These are phyloP conservation scores for Ustanciosporium gigantosporum DNA, from an alignment of 1,284 basidiomycete genomes.

Conservation along the genomic window DNA sequence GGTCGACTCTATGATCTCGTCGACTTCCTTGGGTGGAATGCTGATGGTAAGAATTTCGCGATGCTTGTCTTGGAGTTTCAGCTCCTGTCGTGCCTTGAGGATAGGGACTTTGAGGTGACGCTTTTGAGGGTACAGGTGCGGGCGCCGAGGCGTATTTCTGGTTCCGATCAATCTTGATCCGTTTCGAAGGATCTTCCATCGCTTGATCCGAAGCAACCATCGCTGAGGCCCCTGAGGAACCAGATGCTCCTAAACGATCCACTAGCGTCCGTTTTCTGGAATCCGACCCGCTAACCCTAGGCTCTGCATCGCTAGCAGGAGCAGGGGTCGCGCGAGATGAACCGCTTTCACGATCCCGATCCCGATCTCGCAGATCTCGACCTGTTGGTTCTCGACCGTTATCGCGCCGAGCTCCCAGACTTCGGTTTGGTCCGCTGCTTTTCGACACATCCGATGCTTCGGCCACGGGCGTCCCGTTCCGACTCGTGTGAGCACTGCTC, in stretches of 20 bases:
- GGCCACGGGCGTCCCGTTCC: constrained; percentile 13
- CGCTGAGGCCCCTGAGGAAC: neutral
- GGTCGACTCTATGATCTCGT: too few relatives aligned
- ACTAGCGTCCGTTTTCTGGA: neutral
- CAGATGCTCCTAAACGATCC: neutral
- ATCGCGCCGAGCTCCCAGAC: neutral
- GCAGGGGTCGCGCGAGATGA: neutral
- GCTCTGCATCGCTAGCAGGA: neutral
- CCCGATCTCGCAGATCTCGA: too few relatives aligned
- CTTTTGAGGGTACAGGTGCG: too few relatives aligned
- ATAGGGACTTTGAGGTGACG: too few relatives aligned
- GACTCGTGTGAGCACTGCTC: constrained; percentile 16
- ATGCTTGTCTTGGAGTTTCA: too few relatives aligned
- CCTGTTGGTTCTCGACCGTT: neutral
- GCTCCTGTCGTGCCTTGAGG: too few relatives aligned
- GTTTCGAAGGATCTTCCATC: constrained; percentile 9
- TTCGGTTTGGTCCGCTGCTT: neutral
- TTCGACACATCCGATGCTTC: neutral
- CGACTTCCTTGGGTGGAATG: too few relatives aligned
- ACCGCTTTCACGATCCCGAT: neutral
- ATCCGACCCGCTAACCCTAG: neutral
- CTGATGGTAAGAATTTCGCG: too few relatives aligned
- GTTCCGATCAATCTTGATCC: constrained; percentile 22
- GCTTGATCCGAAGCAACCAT: constrained; percentile 1
- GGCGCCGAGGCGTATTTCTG: constrained; percentile 28